Evolutionary conservation across 1,284 basidiomycete species (phyloP).

Genomic region (Tilletia setariae): DNA sequence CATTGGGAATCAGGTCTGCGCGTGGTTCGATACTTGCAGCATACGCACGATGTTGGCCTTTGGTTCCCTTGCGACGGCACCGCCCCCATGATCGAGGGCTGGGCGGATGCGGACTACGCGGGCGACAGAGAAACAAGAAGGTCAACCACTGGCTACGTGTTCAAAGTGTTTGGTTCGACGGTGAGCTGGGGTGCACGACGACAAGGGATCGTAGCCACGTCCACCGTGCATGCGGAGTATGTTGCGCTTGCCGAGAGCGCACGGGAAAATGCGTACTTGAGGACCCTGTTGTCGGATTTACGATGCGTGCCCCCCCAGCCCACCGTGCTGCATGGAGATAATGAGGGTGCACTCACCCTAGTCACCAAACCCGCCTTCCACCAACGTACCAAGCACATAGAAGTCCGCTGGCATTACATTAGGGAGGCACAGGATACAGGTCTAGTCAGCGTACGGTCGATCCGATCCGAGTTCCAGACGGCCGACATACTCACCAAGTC

Average conservation of each 20-base stretch:
- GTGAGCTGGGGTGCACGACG: neutral
- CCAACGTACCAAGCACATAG: constrained; percentile 5
- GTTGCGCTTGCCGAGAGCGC: neutral
- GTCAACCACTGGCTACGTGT: constrained; percentile 5
- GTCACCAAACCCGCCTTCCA: neutral
- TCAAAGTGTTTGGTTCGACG: neutral
- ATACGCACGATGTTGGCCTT: neutral
- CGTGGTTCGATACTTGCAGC: neutral
- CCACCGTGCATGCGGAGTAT: neutral
- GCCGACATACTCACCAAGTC: too few relatives aligned
- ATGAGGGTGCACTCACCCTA: neutral
- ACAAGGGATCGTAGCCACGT: neutral
- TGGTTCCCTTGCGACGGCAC: neutral
- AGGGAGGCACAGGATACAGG: neutral
- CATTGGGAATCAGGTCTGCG: neutral
- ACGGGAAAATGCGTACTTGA: neutral
- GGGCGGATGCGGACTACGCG: neutral
- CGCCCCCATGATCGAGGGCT: neutral
- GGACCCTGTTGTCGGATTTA: neutral
- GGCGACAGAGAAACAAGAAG: neutral
- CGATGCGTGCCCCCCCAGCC: neutral
- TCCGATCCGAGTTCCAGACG: too few relatives aligned
- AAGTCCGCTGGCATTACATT: neutral
- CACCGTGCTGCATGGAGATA: neutral
- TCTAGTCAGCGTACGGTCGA: neutral